A percentile compares a stretch with the other conserved stretches of the same genome.
These are phyloP conservation scores for Pichia rugopelliculosa DNA, from an alignment of 805 yeast species.

Conservation along the genomic window DNA sequence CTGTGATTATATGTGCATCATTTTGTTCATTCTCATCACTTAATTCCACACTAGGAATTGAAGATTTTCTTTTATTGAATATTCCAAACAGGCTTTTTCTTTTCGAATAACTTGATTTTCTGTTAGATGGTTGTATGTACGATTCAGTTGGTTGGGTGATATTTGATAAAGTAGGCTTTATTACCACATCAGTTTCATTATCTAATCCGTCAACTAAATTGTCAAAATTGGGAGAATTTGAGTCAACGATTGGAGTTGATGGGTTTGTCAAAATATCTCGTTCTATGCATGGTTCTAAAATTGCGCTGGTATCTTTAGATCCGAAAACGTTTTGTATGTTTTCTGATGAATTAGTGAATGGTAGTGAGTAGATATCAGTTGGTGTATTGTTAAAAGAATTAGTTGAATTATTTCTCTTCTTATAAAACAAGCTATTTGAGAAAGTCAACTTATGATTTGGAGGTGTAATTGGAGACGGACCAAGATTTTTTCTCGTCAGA, in stretches of 20 bases:
- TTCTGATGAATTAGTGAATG: not conserved
- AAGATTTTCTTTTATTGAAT: not conserved
- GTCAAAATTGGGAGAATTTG: not conserved
- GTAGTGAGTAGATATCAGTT: not conserved
- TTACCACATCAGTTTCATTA: not conserved
- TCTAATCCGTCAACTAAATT: not conserved
- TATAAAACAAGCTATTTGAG: not conserved
- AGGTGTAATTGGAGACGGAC: not conserved
- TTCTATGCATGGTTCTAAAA: constrained; percentile 6
- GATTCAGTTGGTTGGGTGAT: not conserved
- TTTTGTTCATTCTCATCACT: not conserved
- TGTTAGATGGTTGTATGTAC: not conserved
- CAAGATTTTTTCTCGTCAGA: not conserved
- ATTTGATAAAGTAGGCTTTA: not conserved
- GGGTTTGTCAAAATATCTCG: not conserved
- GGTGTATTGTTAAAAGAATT: not conserved
- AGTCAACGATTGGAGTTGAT: not conserved
- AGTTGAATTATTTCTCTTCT: constrained; percentile 4
- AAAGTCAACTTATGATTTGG: not conserved
- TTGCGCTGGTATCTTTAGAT: not conserved
- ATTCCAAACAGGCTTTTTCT: constrained; percentile 6
- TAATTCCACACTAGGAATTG: not conserved
- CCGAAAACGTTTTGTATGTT: not conserved
- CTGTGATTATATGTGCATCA: too few relatives aligned
- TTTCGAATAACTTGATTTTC: not conserved